Conservation (phyloP, 2,329 filamentous ascomycete species). For the Phyllosticta capitalensis region DNA sequence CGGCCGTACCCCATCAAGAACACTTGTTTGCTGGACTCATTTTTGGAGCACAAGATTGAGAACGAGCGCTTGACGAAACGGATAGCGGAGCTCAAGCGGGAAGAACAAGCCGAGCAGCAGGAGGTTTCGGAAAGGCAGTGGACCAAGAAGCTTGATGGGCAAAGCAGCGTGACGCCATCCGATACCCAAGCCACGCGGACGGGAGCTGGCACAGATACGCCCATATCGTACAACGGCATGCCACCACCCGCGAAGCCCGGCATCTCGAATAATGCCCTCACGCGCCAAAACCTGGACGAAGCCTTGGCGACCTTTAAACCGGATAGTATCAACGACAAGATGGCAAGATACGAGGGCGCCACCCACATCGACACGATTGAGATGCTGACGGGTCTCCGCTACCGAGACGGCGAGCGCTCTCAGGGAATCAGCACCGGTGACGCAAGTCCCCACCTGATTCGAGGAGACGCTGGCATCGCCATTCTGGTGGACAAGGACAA, state of each 20-base stretch:
- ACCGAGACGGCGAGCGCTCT: constrained; percentile 80
- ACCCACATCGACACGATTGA: constrained; percentile 80
- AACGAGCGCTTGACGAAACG: constrained; percentile 78
- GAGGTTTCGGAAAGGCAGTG: constrained; percentile 54
- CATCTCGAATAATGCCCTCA: constrained; percentile 58
- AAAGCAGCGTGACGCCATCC: constrained; percentile 43
- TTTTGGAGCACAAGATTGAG: constrained; percentile 93
- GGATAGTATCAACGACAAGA: constrained; percentile 75
- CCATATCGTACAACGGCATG: constrained; percentile 43
- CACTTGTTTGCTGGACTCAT: constrained; percentile 75
- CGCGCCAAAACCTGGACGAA: constrained; percentile 70
- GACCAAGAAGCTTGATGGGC: constrained; percentile 48
- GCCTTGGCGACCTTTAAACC: constrained; percentile 54
- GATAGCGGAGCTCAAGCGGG: constrained; percentile 73
- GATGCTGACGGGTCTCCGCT: constrained; percentile 81
- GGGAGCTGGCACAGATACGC: constrained; percentile 25
- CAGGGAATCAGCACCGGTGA: constrained; percentile 81
- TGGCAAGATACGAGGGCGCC: constrained; percentile 67
- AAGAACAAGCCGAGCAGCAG: constrained; percentile 67
- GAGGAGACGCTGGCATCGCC: constrained; percentile 77
- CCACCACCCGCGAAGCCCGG: constrained; percentile 56
- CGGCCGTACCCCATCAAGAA: constrained; percentile 85
- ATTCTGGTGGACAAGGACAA: constrained; percentile 72
- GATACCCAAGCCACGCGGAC: constrained; percentile 27
- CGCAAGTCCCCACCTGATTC: constrained; percentile 68